phyloP scores from a whole-genome alignment of 192 early-diverging fungal species.

The Rhizophagus sp. region DNA sequence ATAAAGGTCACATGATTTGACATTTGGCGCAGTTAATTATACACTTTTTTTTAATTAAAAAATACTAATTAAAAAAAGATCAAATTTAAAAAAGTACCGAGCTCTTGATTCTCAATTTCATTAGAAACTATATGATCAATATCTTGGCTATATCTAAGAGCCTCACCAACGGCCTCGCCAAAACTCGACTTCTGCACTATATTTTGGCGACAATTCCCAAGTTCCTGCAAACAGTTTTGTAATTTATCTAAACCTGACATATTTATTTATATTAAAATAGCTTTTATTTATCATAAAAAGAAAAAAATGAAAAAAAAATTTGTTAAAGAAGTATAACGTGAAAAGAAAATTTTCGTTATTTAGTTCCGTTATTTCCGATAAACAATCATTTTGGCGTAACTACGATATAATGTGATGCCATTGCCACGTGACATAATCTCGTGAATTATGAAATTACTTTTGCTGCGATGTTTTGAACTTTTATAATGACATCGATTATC shows the following conservation, averaged over 20 bases:
- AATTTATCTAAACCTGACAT: constrained; percentile 2
- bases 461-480: too few species aligned
- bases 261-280: background rate
- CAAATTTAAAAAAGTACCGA: constrained; percentile 3
- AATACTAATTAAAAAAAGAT: background rate
- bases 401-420: too few species aligned
- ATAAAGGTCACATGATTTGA: background rate
- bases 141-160: constrained; percentile 13
- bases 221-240: constrained; percentile 17
- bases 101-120: constrained; percentile 1
- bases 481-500: too few species aligned
- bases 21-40: background rate
- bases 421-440: too few species aligned
- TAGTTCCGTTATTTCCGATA: too few species aligned
- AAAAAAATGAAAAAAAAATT: background rate
- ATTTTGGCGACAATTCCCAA: background rate
- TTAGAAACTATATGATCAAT: constrained; percentile 15
- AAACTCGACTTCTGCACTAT: constrained; percentile 1
- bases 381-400: too few species aligned
- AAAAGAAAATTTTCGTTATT: too few species aligned
- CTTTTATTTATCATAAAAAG: background rate
- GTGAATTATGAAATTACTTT: too few species aligned
- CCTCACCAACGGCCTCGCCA: background rate
- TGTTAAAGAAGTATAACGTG: background rate
- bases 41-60: background rate